Base-by-base conservation (phyloP, 2,329 filamentous ascomycete species). In the Berkeleyomyces basicola region DNA sequence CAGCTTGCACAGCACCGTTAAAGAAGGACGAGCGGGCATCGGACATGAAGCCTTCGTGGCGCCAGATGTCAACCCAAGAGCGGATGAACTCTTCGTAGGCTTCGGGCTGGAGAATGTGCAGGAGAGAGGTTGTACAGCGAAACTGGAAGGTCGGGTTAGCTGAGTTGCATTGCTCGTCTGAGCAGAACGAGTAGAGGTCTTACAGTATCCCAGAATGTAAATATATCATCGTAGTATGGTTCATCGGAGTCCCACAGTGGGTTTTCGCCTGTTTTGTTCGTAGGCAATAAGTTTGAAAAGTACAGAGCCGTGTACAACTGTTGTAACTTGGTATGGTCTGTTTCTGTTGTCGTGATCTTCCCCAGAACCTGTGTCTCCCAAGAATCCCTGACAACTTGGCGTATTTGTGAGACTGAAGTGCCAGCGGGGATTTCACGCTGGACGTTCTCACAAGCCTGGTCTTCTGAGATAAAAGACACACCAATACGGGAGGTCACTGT, bases 141-240 rank as follows among this genome's bases (percentile, higher is more conserved):
- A 87, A 85, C 68, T 72, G 11, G 67, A 73, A 65, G 3, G 59
- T 31, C 33, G 16, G 10, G 59, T 68, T 61, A 68, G 66, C 23
- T n/a, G 11, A n/a, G 11, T 5, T 5, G 16, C 16, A 16, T 5
- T 7, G 14, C 43, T n/a, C 7, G 4, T n/a, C 11, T 11, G 43
- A 46, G 14, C 42, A 46, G 7, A 46, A 7, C 42, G 33, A 36
- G 23, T 31, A 14, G n/a, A 55, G n/a, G 33, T 14, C 67, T 60
- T 61, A 70, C 67, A 36, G 69, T 72, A 64, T 82, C 79, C 85
- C 86, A 88, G 31, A 85, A 78, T 0, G 85, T 88, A 68, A 86
- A 87, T 14, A 85, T 81, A 64, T 88, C 85, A 64, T 86, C 82
- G 68, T 86, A 88, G 68, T 86, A 87, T 1, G 85, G 85, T 70